Base-by-base conservation (phyloP, 1,284 basidiomycete species). In the Tilletia setariae region DNA sequence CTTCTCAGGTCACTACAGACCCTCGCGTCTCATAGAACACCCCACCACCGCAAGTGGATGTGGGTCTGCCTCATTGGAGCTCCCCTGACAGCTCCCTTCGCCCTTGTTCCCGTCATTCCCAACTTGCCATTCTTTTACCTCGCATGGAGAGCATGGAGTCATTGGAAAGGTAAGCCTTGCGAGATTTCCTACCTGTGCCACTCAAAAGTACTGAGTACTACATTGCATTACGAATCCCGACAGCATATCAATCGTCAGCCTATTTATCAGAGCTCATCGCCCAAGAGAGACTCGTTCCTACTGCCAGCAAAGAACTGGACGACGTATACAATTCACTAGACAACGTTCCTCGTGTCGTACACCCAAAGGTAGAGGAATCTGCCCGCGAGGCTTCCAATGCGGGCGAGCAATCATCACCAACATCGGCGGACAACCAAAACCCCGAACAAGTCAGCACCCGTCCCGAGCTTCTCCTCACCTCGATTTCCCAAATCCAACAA, bases 51-150 rank as follows among this genome's bases (percentile, higher is more conserved):
- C 47, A 70, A 73, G 40, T 67, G 74, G 13, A 49, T 72, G 19
- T 71, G 80, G 49, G 71, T 72, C 69, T 79, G 75, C 63, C 68
- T 78, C 43, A 68, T 74, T 1, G 80, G 77, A 6, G 78, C 80
- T 71, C 74, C 76, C 15, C 63, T 81, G 49, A 81, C 79, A 6
- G 70, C 77, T 42, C 80, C 80, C 11, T 76, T 82, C 64, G 75
- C 76, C 1, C 65, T 82, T 15, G 67, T 82, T 43, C 80, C 80
- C 16, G 79, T 78, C 40, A 65, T 82, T 1, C 80, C 80, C 64
- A 82, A 82, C 64, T 44, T 82, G 44, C 75, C 76, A 9, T 79
- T 80, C 68, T 82, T 81, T 73, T 82, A 82, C 64, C 70, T 81
- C 21, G 76, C 79, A 40, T 82, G 76, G 74, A 64, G 80, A 44